A percentile compares a stretch with the other conserved stretches of the same genome.
Evolutionary conservation across 192 early-diverging fungal genomes (phyloP).

Genomic region (Pilaira anomala): DNA sequence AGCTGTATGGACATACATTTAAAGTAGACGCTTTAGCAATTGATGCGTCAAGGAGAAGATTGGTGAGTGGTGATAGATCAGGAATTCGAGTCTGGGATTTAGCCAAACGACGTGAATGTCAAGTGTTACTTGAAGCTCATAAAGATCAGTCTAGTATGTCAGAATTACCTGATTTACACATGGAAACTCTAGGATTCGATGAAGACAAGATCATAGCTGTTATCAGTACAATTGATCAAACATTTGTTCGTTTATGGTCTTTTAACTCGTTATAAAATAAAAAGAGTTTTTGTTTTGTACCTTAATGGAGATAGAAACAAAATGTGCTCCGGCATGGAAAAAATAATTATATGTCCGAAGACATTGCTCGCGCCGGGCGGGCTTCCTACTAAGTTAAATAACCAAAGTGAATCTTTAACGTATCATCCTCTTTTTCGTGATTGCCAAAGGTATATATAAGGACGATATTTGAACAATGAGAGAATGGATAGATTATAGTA

Average conservation of each 20-base stretch:
- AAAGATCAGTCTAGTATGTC: constrained; percentile 4
- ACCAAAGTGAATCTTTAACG: too few relatives aligned
- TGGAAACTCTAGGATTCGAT: constrained; percentile 3
- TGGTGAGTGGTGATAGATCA: constrained; percentile 43
- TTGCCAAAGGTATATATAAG: constrained; percentile 17
- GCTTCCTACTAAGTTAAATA: constrained; percentile 15
- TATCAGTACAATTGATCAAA: not conserved
- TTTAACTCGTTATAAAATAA: not conserved
- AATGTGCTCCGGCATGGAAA: too few relatives aligned
- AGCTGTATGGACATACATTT: constrained; percentile 45
- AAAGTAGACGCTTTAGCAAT: constrained; percentile 47
- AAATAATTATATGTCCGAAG: too few relatives aligned
- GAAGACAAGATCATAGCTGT: constrained; percentile 15
- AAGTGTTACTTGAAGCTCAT: not conserved
- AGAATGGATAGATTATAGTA: not conserved
- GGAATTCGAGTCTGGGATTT: constrained; percentile 53
- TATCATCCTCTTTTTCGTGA: constrained; percentile 12
- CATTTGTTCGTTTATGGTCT: not conserved
- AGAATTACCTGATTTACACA: not conserved
- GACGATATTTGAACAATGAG: not conserved
- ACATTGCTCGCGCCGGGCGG: not conserved
- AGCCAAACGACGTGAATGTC: not conserved
- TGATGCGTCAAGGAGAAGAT: constrained; percentile 31
- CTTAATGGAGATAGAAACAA: too few relatives aligned
- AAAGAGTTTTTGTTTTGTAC: not conserved